A percentile compares a stretch with the other conserved stretches of the same genome.
Conservation (phyloP, 2,329 filamentous ascomycete genomes). For the Thyridium curvatum region DNA sequence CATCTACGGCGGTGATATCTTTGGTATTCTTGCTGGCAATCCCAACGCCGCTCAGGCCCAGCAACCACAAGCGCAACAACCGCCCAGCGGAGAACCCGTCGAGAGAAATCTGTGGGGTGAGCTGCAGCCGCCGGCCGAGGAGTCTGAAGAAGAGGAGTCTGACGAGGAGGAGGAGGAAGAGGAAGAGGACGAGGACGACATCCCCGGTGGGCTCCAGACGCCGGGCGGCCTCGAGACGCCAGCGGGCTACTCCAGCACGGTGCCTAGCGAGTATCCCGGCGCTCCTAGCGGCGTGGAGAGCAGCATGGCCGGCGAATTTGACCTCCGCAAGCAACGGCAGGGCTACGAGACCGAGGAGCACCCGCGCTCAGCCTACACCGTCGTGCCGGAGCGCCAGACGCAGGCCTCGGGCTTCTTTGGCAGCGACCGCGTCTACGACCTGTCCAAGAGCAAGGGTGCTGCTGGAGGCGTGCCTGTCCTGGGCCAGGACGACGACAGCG, state of each 20-base stretch:
- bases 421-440: conserved; percentile 87
- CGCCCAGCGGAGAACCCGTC: conserved; percentile 62
- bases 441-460: conserved; percentile 42
- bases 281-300: conserved; percentile 61
- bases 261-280: conserved; percentile 72
- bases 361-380: conserved; percentile 77
- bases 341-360: conserved; percentile 84
- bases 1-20: conserved; percentile 90
- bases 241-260: conserved; percentile 70
- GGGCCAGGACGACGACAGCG: conserved; percentile 68
- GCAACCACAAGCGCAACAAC: conserved; percentile 24
- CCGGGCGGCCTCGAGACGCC: conserved; percentile 75
- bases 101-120: conserved; percentile 92
- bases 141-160: conserved; percentile 63
- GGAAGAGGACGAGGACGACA: conserved; percentile 51
- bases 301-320: conserved; percentile 79
- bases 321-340: conserved; percentile 78
- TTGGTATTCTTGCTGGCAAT: conserved; percentile 60
- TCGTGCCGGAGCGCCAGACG: conserved; percentile 83
- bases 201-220: conserved; percentile 62
- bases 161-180: conserved; percentile 50
- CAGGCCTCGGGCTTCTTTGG: conserved; percentile 92
- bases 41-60: conserved; percentile 17
- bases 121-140: conserved; percentile 71
- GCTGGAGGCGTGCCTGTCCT: conserved; percentile 60